Base-by-base conservation (phyloP, 257 asterid genomes). In the Penstemon newberryi region DNA sequence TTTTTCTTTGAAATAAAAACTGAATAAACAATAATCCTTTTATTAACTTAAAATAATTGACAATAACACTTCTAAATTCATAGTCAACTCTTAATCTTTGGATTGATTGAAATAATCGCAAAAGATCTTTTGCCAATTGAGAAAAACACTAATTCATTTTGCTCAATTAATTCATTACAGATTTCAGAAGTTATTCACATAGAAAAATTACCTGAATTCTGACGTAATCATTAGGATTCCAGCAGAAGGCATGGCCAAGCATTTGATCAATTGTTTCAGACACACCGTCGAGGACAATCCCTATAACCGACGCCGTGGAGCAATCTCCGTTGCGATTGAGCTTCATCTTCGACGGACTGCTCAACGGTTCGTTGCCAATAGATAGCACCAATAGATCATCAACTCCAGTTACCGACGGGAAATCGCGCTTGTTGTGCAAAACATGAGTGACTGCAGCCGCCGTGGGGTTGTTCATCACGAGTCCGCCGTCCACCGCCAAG, bases 391-490 rank as follows among this genome's bases (percentile, higher is more conserved):
- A 59, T 4, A 94, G 82, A 66, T 89, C 97, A 33, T 94, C 99
- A 5, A 94, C 88, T 18, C 96, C 88, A 18, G 84, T 90, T 3
- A 88, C 97, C 49, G 88, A 51, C 45, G 97, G 97, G 44, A 94
- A 94, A 63, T 94, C 97, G 0, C 95, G 88, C 78, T 94, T 94
- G 73, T 94, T 94, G 77, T 94, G 96, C 63, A 94, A 69, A 8
- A 90, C 99, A 78, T 94, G 99, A 52, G 97, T 94, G 25, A 91
- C 89, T 51, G 99, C 99, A 38, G 99, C 97, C 2, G 97, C 95
- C 3, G 99, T 78, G 0, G 99, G 99, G 66, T 94, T 94, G 81
- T 89, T 94, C 99, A 94, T 94, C 69, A 87, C 97, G 3, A 94
- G 82, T 6, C 97, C 99, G 55, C 99, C 99, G 77, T 89, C 99